Evolutionary conservation across 352 stramenopile genomes (phyloP), one percentile per base, ranked within the genome.

Genomic region (Pythium phragmitis): DNA sequence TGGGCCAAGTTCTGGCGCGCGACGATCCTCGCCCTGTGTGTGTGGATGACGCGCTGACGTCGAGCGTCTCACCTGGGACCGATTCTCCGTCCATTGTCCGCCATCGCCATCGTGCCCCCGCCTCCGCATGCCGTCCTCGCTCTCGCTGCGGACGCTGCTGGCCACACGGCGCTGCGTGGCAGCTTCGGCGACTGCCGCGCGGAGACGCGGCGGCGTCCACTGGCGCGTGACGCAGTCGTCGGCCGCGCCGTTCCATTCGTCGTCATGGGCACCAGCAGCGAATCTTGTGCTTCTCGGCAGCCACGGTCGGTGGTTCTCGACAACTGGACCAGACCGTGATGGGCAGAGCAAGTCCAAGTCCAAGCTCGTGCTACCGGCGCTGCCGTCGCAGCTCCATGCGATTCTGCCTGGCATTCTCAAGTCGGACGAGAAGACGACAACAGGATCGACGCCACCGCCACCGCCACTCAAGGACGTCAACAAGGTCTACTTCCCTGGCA

Each of bases 401-500:
- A 71, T 75, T 26, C 67, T 82, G 37, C 69, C 67, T 23, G 71
- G 75, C 52, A 54, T 72, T 21, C 80, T 67, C 51, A 76, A 75
- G 60, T 53, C 68, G 19, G 64, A 80, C 21, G 73, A 86, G 48
- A 68, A 72, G 17, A 13, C 46, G 21, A 9, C 14, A 7, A 19
- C 0, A 19, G 11, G 7, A 47, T 17, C 21, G 48, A 77, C 70
- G 60, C 77, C 80, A 57, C 77, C 73, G 13, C 68, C 42, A 34
- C 75, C 70, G 58, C 79, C 74, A n/a, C 79, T 79, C 17, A 87
- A 83, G 37, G 86, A 94, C 58, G 85, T 94, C 48, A 92, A 92
- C 73, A 89, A 92, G 68, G 82, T 80, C 21, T 94, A 94, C 59
- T 94, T 92, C 57, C 86, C 86, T 13, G 82, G 82, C 41, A 89